Evolutionary conservation across 2,329 filamentous ascomycete species (phyloP).

Genomic region (Neonectria coccinea): DNA sequence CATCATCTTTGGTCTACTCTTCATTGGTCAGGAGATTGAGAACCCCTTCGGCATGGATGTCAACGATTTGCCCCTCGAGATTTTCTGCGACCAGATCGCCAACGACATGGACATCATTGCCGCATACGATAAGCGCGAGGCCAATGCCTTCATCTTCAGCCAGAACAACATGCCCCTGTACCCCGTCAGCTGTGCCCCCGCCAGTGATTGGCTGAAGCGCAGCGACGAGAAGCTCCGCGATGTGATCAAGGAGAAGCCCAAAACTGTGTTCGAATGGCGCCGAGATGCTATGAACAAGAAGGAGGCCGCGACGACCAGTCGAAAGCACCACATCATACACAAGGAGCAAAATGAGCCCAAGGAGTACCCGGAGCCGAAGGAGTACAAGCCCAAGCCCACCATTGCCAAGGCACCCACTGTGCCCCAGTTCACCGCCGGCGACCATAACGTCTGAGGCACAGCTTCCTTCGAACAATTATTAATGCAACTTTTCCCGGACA

Average conservation of each 20-base stretch:
- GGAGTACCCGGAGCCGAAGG: constrained; percentile 10
- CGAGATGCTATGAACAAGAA: constrained; percentile 39
- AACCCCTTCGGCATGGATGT: constrained; percentile 88
- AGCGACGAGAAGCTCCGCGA: constrained; percentile 55
- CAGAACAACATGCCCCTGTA: constrained; percentile 65
- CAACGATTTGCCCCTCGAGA: constrained; percentile 82
- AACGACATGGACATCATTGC: constrained; percentile 81
- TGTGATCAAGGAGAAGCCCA: constrained; percentile 56
- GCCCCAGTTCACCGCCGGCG: constrained; percentile 30
- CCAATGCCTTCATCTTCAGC: constrained; percentile 49
- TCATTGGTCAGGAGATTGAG: constrained; percentile 85
- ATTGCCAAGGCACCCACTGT: constrained; percentile 20
- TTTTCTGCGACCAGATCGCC: constrained; percentile 80
- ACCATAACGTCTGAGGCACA: constrained; percentile 41
- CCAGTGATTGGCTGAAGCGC: constrained; percentile 54
- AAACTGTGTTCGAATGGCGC: constrained; percentile 51
- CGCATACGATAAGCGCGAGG: constrained; percentile 55
- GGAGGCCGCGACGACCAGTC: constrained; percentile 12
- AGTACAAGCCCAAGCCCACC: constrained; percentile 14
- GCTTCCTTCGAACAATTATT: constrained; percentile 19
- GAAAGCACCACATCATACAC: constrained; percentile 19
- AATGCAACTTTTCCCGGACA: constrained; percentile 39
- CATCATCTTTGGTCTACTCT: constrained; percentile 81
- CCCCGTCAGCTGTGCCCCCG: constrained; percentile 60
- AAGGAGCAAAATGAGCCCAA: neutral